phyloP scores from a whole-genome alignment of 495 filamentous ascomycete species.

The Tetracladium setigerum region DNA sequence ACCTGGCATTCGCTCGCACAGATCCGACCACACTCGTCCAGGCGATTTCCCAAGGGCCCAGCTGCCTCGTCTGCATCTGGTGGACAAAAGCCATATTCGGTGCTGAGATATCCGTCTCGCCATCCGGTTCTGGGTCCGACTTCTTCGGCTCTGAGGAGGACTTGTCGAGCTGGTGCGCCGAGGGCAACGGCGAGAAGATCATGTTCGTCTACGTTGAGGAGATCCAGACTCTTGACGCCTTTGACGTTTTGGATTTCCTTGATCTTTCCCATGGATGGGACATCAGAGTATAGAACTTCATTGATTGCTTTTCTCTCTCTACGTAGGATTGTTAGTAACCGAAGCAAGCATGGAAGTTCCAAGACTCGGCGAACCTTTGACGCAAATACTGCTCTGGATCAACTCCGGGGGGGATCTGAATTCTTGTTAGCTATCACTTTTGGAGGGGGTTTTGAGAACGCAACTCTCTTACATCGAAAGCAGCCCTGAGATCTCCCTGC shows the following conservation, averaged over 20 bases:
- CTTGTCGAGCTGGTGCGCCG: constrained; percentile 42
- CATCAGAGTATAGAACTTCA: constrained; percentile 27
- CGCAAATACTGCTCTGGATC: constrained; percentile 29
- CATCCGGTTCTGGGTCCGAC: constrained; percentile 42
- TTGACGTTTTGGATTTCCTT: constrained; percentile 12
- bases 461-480: constrained; percentile 30
- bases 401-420: constrained; percentile 29
- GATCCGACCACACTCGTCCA: constrained; percentile 44
- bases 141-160: constrained; percentile 43
- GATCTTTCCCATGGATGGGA: constrained; percentile 29
- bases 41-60: constrained; percentile 38
- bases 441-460: neutral
- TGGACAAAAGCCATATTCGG: constrained; percentile 42
- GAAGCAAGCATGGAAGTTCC: neutral
- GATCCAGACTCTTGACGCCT: constrained; percentile 29
- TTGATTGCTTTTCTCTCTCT: constrained; percentile 32
- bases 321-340: neutral
- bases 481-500: constrained; percentile 28
- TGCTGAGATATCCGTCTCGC: constrained; percentile 45
- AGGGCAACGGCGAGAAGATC: constrained; percentile 42
- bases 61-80: constrained; percentile 40
- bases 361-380: constrained; percentile 15
- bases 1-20: constrained; percentile 46
- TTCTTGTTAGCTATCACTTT: neutral
- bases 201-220: constrained; percentile 34